Conservation (phyloP, 306 rosid genomes). For the Cajanus cajan region DNA sequence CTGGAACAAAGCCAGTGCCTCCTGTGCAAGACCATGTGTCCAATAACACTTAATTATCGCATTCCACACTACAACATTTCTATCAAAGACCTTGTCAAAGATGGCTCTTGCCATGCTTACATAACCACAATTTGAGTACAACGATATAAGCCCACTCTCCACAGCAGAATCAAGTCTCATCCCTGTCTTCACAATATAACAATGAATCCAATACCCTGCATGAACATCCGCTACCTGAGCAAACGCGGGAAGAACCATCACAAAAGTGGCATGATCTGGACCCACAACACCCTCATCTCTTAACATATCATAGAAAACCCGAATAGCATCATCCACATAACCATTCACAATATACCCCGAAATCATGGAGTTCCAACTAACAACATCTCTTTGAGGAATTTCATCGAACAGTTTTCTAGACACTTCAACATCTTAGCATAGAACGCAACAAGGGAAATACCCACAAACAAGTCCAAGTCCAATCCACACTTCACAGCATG, state of each 20-base stretch:
- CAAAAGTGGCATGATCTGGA: conserved; percentile 66
- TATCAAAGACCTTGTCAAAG: conserved; percentile 46
- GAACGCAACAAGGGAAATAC: conserved; percentile 58
- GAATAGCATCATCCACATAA: conserved; percentile 46
- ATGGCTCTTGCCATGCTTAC: conserved; percentile 54
- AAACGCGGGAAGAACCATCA: conserved; percentile 62
- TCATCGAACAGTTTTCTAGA: conserved; percentile 60
- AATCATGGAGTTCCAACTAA: conserved; percentile 83
- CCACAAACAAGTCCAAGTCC: conserved; percentile 61
- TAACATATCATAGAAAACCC: conserved; percentile 50
- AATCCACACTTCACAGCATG: conserved; percentile 62
- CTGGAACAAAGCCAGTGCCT: conserved; percentile 59
- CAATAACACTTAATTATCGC: conserved; percentile 79
- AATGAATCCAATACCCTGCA: conserved; percentile 73
- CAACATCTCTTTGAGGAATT: conserved; percentile 47
- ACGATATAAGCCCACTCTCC: conserved; percentile 64
- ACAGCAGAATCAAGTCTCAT: conserved; percentile 53
- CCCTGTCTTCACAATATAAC: conserved; percentile 57
- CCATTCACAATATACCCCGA: conserved; percentile 62
- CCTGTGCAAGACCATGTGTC: conserved; percentile 58
- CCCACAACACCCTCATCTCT: conserved; percentile 30
- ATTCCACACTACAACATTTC: conserved; percentile 54
- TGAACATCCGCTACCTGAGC: conserved; percentile 52
- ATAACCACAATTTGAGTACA: conserved; percentile 68
- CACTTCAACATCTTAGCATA: conserved; percentile 55